phyloP scores from a whole-genome alignment of 805 yeast species.

The Saccharomycopsis selenospora region DNA sequence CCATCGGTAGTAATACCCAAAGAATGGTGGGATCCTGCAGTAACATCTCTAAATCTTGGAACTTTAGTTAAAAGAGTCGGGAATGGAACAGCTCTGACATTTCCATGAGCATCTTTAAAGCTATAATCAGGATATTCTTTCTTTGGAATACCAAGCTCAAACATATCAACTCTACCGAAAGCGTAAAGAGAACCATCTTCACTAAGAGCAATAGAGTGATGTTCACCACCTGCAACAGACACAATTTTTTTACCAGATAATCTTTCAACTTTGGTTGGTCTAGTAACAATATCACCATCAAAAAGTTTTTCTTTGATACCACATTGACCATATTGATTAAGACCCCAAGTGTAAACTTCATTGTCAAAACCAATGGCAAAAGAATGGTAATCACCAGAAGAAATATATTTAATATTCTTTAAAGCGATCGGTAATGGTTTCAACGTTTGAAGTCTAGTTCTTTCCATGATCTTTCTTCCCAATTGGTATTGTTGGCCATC shows the following conservation, averaged over 20 bases:
- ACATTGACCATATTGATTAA: conserved; percentile 96
- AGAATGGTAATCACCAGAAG: conserved; percentile 93
- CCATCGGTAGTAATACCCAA: conserved; percentile 83
- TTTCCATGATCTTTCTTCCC: conserved; percentile 79
- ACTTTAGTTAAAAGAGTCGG: conserved; percentile 62
- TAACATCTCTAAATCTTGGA: conserved; percentile 52
- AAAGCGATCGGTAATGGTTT: conserved; percentile 83
- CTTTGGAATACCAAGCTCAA: conserved; percentile 75
- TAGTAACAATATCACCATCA: conserved; percentile 75
- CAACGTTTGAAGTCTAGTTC: conserved; percentile 62
- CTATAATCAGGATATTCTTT: conserved; percentile 61
- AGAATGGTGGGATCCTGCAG: conserved; percentile 90
- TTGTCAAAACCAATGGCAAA: conserved; percentile 79
- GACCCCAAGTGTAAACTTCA: conserved; percentile 83
- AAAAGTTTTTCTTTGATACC: conserved; percentile 72
- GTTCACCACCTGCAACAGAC: conserved; percentile 86
- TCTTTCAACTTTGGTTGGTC: conserved; percentile 66
- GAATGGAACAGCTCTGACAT: conserved; percentile 75
- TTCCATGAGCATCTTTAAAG: conserved; percentile 72
- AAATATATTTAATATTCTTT: conserved; percentile 68
- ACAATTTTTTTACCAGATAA: conserved; percentile 52
- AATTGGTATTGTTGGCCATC: conserved; percentile 89
- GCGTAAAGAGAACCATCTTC: conserved; percentile 66
- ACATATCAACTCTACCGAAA: conserved; percentile 93
- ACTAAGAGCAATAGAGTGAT: conserved; percentile 76